These are phyloP conservation scores for Beauveria medogensis DNA, from an alignment of 2,329 filamentous ascomycete genomes.

Conservation along the genomic window DNA sequence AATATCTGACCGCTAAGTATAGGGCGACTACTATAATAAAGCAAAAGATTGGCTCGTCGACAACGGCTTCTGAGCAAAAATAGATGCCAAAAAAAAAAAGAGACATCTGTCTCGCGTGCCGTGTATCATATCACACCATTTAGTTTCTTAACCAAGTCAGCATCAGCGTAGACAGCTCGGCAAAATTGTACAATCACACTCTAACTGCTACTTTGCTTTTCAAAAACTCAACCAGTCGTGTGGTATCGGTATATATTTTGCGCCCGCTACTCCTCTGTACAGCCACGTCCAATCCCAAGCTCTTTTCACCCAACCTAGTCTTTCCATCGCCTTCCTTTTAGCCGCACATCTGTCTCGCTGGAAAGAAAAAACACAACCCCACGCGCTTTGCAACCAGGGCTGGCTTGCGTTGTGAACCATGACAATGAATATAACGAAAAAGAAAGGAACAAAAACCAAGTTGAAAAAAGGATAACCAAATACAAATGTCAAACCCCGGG, in stretches of 20 bases:
- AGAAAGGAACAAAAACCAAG: not conserved
- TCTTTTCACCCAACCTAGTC: not conserved
- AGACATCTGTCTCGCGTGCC: not conserved
- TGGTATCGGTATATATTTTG: constrained; percentile 20
- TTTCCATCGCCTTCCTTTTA: constrained; percentile 12
- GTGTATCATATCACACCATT: constrained; percentile 5
- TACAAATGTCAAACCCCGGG: constrained; percentile 5
- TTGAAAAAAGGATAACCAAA: not conserved
- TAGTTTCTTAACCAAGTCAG: not conserved
- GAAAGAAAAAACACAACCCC: not conserved
- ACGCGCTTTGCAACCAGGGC: not conserved
- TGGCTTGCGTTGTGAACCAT: constrained; percentile 1
- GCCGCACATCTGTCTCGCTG: not conserved
- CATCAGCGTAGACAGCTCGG: constrained; percentile 5
- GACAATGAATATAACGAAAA: not conserved
- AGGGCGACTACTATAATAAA: constrained; percentile 28
- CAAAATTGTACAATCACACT: constrained; percentile 11
- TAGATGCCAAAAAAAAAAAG: not conserved
- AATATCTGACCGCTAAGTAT: constrained; percentile 7
- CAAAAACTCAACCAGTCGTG: constrained; percentile 10
- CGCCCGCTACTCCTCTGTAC: constrained; percentile 18
- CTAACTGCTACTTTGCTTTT: not conserved
- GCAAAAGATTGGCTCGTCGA: constrained; percentile 25
- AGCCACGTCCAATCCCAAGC: constrained; percentile 10
- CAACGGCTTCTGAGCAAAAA: constrained; percentile 25